phyloP scores from a whole-genome alignment of 2,329 filamentous ascomycete species.

The Ilyonectria destructans region DNA sequence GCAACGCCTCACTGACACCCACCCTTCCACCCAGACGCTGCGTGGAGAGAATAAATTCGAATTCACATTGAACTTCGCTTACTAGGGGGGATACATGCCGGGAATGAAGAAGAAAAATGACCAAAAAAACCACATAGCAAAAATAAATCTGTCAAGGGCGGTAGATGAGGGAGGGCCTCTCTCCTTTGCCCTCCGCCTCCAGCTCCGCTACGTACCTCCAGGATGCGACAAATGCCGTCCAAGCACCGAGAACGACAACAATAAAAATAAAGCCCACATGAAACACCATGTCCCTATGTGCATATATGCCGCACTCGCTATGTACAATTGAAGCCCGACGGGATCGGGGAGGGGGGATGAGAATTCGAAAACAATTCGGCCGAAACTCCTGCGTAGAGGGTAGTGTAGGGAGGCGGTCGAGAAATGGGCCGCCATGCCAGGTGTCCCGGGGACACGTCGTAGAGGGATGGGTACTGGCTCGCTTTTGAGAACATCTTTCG shows the following conservation, averaged over 20 bases:
- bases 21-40: not conserved
- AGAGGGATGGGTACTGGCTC: constrained; percentile 20
- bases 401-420: constrained; percentile 16
- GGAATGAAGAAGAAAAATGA: constrained; percentile 12
- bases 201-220: constrained; percentile 27
- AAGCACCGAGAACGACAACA: constrained; percentile 30
- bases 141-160: constrained; percentile 19
- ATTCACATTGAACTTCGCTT: constrained; percentile 36
- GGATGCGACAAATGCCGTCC: constrained; percentile 30
- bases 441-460: constrained; percentile 20
- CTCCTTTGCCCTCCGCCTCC: constrained; percentile 17
- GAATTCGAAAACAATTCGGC: constrained; percentile 24
- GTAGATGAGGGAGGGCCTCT: constrained; percentile 10
- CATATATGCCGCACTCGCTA: constrained; percentile 48
- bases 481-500: constrained; percentile 14
- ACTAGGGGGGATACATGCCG: constrained; percentile 30
- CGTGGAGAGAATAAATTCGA: constrained; percentile 11
- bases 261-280: constrained; percentile 31
- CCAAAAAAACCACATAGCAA: constrained; percentile 19
- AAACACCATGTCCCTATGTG: constrained; percentile 51
- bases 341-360: constrained; percentile 14
- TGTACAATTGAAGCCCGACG: constrained; percentile 45
- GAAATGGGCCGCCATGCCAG: constrained; percentile 21
- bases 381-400: constrained; percentile 24
- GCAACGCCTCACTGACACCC: not conserved